Conservation (phyloP, 345 rosid species). For the Linum lewisii region DNA sequence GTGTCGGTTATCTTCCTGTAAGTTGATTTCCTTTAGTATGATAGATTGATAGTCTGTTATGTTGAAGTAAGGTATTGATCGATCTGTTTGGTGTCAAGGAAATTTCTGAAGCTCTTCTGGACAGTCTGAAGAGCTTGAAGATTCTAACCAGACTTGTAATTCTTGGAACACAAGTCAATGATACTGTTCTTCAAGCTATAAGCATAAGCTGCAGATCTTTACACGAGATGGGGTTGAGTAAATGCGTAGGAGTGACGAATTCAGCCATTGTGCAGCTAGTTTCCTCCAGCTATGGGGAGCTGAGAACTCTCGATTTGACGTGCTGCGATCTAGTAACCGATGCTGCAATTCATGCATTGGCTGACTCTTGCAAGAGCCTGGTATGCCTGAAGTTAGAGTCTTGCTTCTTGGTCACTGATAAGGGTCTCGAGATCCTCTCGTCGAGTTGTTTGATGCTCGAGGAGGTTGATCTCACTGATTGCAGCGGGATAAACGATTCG, state of each 20-base stretch:
- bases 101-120: conserved; percentile 30
- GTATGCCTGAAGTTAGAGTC: conserved; percentile 67
- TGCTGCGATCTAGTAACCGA: conserved; percentile 70
- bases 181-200: conserved; percentile 33
- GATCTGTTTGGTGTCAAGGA: conserved; percentile 35
- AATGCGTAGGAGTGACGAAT: conserved; percentile 55
- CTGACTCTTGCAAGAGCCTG: conserved; percentile 56
- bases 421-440: conserved; percentile 63
- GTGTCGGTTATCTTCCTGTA: conserved; percentile 58
- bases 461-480: conserved; percentile 91
- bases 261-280: conserved; percentile 51
- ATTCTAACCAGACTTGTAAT: conserved; percentile 40
- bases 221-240: conserved; percentile 65
- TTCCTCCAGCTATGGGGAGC: conserved; percentile 42
- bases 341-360: conserved; percentile 59
- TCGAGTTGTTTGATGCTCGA: conserved; percentile 42
- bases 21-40: conserved; percentile 26
- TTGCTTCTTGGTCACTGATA: conserved; percentile 73
- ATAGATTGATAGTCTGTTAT: not conserved
- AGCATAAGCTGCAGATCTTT: conserved; percentile 46
- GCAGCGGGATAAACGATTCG: conserved; percentile 55
- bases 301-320: conserved; percentile 51
- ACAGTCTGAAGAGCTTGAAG: conserved; percentile 41
- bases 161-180: conserved; percentile 58
- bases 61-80: conserved; percentile 7